A percentile compares a stretch with the other conserved stretches of the same genome.
phyloP scores from a whole-genome alignment of 2,329 filamentous ascomycete species.

The Aaosphaeria arxii region DNA sequence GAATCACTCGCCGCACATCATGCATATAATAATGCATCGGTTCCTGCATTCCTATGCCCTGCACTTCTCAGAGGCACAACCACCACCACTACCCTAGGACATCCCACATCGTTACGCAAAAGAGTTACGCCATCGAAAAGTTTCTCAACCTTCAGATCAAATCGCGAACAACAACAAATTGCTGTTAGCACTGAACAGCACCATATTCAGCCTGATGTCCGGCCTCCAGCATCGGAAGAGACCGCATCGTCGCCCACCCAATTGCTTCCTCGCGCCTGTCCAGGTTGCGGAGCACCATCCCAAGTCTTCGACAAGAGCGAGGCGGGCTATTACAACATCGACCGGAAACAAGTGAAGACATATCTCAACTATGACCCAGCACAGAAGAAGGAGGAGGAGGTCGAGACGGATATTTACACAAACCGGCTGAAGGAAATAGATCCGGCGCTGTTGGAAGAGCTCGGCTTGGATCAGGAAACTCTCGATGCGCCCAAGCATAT shows the following conservation, averaged over 20 bases:
- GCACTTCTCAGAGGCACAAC: conserved; percentile 21
- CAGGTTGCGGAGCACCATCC: conserved; percentile 61
- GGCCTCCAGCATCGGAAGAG: background rate
- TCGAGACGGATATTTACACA: conserved; percentile 38
- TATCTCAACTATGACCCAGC: conserved; percentile 30
- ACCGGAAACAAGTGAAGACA: conserved; percentile 46
- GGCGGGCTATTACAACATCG: conserved; percentile 57
- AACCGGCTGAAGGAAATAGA: conserved; percentile 30
- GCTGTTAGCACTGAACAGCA: background rate
- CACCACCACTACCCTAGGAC: conserved; percentile 6
- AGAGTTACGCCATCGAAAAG: conserved; percentile 3
- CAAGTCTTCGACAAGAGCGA: conserved; percentile 54
- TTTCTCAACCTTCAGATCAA: conserved; percentile 21
- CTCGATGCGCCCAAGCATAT: conserved; percentile 8
- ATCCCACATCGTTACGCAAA: conserved; percentile 1
- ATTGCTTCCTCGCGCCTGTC: conserved; percentile 54
- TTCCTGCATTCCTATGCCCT: conserved; percentile 35
- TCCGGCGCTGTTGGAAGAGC: conserved; percentile 21
- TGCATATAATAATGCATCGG: conserved; percentile 10
- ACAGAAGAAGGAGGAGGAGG: conserved; percentile 13
- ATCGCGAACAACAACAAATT: background rate
- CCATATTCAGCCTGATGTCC: background rate
- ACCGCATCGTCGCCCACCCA: background rate
- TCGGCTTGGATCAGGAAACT: conserved; percentile 23
- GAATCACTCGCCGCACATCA: background rate